Conservation (phyloP, 805 yeast genomes). For the Teunomyces panamensis region DNA sequence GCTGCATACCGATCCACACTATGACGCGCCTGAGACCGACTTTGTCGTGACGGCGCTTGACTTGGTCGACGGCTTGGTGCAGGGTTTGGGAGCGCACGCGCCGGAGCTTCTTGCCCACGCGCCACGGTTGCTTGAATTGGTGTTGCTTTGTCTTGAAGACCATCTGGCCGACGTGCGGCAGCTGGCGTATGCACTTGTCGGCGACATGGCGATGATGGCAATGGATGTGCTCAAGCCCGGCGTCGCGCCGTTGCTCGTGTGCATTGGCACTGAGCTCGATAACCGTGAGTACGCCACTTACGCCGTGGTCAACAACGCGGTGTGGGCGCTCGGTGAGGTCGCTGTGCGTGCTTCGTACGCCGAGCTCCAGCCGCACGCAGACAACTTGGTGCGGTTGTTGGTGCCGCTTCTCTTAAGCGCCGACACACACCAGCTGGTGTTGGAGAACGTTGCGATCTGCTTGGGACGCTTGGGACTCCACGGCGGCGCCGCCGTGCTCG, state of each 20-base stretch:
- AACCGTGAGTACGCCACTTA: constrained; percentile 46
- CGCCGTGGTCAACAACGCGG: constrained; percentile 82
- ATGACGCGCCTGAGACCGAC: constrained; percentile 83
- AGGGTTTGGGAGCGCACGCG: constrained; percentile 71
- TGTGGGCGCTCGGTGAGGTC: constrained; percentile 92
- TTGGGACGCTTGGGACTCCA: constrained; percentile 79
- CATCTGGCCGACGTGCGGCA: constrained; percentile 87
- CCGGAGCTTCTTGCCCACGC: constrained; percentile 50
- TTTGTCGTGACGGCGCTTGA: constrained; percentile 87
- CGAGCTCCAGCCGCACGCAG: constrained; percentile 50
- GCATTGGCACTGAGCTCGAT: constrained; percentile 67
- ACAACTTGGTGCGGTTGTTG: constrained; percentile 52
- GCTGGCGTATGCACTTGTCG: constrained; percentile 82
- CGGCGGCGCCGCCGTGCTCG: constrained; percentile 52
- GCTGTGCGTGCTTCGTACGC: constrained; percentile 53
- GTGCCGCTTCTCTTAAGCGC: constrained; percentile 56
- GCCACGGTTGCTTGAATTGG: constrained; percentile 52
- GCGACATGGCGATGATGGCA: constrained; percentile 76
- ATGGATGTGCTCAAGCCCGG: constrained; percentile 46
- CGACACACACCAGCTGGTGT: constrained; percentile 58
- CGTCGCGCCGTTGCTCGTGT: constrained; percentile 53
- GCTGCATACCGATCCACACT: constrained; percentile 61
- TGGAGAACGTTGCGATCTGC: constrained; percentile 87
- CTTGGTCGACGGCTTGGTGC: constrained; percentile 87
- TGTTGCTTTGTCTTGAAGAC: constrained; percentile 72